Percentiles rank a stretch among this genome's conserved stretches.
Conservation (phyloP, 768 basidiomycete genomes). For the Tulasnella sp. region DNA sequence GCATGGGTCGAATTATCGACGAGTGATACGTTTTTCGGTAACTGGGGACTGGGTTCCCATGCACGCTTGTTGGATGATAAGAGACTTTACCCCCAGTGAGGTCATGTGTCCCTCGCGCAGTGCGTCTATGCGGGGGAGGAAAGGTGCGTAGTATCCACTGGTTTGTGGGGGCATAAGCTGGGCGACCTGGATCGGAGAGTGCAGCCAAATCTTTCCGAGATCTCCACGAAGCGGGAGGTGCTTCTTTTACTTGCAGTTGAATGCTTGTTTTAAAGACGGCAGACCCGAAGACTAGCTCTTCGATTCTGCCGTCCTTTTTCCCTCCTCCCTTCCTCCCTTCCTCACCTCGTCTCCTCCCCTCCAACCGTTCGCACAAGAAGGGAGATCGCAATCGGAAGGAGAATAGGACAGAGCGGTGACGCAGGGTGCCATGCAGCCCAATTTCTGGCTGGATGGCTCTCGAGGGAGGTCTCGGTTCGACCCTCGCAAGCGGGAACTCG, state of each 20-base stretch:
- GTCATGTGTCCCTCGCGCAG: conserved; percentile 1
- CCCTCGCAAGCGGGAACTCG: conserved; percentile 5
- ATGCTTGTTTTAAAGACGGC: conserved; percentile 13
- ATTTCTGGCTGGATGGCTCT: background rate
- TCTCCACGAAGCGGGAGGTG: background rate
- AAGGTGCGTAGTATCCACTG: conserved; percentile 2
- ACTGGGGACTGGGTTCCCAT: background rate
- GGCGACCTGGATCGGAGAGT: conserved; percentile 7
- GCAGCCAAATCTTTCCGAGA: conserved; percentile 11
- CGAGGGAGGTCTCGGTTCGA: conserved; percentile 14
- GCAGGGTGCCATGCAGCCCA: conserved; percentile 8
- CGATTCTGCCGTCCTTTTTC: conserved; percentile 11
- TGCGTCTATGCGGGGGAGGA: background rate
- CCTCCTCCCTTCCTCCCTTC: background rate
- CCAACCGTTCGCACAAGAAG: conserved; percentile 11
- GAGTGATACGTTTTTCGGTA: background rate
- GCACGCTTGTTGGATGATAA: background rate
- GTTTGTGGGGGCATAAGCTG: conserved; percentile 9
- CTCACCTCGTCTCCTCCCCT: conserved; percentile 12
- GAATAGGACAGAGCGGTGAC: background rate
- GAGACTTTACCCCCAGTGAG: conserved; percentile 6
- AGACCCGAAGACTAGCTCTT: background rate
- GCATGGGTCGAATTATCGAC: background rate
- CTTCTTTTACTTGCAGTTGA: conserved; percentile 2
- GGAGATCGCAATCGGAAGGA: conserved; percentile 9